These are phyloP conservation scores for Jackrogersella minutella DNA, from an alignment of 495 filamentous ascomycete species.

Conservation along the genomic window DNA sequence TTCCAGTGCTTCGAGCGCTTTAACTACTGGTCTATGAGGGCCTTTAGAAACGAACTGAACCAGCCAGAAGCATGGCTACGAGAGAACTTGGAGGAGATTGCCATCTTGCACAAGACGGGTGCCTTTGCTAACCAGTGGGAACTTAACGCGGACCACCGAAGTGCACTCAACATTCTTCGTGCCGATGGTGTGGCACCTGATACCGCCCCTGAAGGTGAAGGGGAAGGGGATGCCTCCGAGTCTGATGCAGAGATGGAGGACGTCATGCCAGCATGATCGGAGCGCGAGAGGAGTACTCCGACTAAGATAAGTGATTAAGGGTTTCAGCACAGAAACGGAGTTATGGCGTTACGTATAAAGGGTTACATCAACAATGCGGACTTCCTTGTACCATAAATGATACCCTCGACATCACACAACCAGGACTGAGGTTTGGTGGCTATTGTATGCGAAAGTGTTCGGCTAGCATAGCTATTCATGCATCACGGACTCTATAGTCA, in stretches of 20 bases:
- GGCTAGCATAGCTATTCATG: background rate
- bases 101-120: constrained; percentile 79
- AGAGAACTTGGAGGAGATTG: constrained; percentile 82
- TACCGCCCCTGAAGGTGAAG: constrained; percentile 49
- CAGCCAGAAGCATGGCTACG: constrained; percentile 95
- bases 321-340: constrained; percentile 24
- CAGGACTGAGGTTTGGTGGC: constrained; percentile 28
- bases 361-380: constrained; percentile 4
- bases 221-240: constrained; percentile 68
- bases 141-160: constrained; percentile 74
- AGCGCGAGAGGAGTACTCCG: background rate
- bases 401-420: constrained; percentile 36
- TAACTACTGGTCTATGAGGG: constrained; percentile 89
- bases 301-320: background rate
- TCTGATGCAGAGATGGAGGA: constrained; percentile 79
- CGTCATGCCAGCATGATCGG: constrained; percentile 50
- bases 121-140: constrained; percentile 84
- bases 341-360: constrained; percentile 27
- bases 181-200: constrained; percentile 58
- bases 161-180: constrained; percentile 57
- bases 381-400: constrained; percentile 34
- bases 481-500: background rate
- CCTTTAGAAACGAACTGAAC: constrained; percentile 71
- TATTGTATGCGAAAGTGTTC: background rate
- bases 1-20: constrained; percentile 82